Base-by-base conservation (phyloP, 192 early-diverging fungal species). In the Gaertneriomyces semiglobifer region DNA sequence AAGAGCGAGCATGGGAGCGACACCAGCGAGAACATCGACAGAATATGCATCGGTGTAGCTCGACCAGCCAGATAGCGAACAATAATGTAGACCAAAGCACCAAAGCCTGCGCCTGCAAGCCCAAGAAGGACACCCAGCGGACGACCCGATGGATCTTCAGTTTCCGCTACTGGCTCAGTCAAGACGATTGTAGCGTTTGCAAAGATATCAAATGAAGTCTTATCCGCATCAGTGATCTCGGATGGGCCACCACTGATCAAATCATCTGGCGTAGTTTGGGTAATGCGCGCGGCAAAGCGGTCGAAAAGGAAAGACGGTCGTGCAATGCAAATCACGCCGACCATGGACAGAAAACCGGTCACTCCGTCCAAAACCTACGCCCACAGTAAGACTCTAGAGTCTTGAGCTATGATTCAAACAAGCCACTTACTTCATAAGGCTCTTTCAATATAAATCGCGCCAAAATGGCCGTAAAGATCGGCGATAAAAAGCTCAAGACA, bases 261-360 rank as follows among this genome's bases (percentile, higher is more conserved):
- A n/a, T 68, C 66, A 45, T 68, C 66, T n/a, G 66, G 66, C 14
- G 58, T 63, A 19, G 47, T 40, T 19, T 63, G 53, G 9, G 69
- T 44, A 10, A 53, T 20, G 48, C 14, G 19, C 19, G 54, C 5
- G 10, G 25, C 44, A n/a, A 41, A 20, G 42, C 50, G 44, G 10
- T 67, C 72, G 58, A 74, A 74, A 39, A 74, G 5, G 63, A 70
- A 70, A 10, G 59, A 12, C 1, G 72, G 72, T 4, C 66, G 66
- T 6, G 72, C 72, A 43, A 74, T 70, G 40, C 69, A 58, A n/a
- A 65, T 58, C 38, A 74, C 72, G 2, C 72, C 72, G 2, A 74
- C 16, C 66, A 74, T 62, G 41, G 71, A 72, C n/a, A 72, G 50
- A 8, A 40, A 6, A 39, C 55, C 63, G 14, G 55, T 58, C 9